Base-by-base conservation (phyloP, 2,329 filamentous ascomycete species). In the Ceratocystiopsis sp. region DNA sequence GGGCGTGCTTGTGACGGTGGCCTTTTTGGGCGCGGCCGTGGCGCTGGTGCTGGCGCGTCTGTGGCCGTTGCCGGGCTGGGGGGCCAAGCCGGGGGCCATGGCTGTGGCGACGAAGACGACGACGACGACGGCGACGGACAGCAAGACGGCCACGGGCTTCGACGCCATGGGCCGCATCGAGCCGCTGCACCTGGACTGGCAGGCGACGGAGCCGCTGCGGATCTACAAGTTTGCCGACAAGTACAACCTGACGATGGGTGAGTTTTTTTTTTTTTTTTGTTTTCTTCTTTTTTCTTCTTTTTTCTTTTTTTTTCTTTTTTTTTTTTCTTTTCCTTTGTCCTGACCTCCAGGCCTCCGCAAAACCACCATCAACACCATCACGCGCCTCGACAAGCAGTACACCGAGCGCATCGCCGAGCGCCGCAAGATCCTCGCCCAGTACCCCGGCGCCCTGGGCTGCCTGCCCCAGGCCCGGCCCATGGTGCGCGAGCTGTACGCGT, bases 241-340 rank as follows among this genome's bases (percentile, higher is more conserved):
- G 15, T 48, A 48, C 45, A 48, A 48, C 37, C 45, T 48, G 18
- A 48, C 46, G n/a, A 48, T 48, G 46, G 46, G 43, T 42, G 35
- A n/a, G 42, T 37, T 32, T n/a, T n/a, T n/a, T n/a, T n/a, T n/a
- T n/a, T n/a, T n/a, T n/a, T n/a, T n/a, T n/a, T n/a, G n/a, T n/a
- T 13, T 9, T 14, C 16, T 12, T 15, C 2, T 17, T 11, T n/a
- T 14, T 16, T 15, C 34, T 32, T 16, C 4, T 16, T 19, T 15
- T 21, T n/a, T n/a, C n/a, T n/a, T n/a, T n/a, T n/a, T n/a, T n/a
- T n/a, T n/a, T n/a, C n/a, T n/a, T n/a, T n/a, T n/a, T n/a, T n/a
- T n/a, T n/a, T n/a, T n/a, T n/a, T n/a, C n/a, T n/a, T n/a, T n/a
- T n/a, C n/a, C n/a, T n/a, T n/a, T n/a, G n/a, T n/a, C n/a, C n/a